Evolutionary conservation across 179 eudicot species (phyloP).

Genomic region (Corrigiola litoralis): DNA sequence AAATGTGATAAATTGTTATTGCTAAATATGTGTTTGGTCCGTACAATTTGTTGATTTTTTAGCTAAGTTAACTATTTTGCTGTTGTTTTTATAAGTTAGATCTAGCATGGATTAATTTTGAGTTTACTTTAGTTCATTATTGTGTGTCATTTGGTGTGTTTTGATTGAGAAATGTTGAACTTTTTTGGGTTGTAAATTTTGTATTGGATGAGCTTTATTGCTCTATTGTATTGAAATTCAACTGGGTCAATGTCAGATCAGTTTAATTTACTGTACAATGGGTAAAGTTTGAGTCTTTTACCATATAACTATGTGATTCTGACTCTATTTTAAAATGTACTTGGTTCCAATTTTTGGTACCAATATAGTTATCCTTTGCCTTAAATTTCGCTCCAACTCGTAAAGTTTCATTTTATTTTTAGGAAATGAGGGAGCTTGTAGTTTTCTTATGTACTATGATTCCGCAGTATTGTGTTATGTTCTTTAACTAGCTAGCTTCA

Average conservation of each 20-base stretch:
- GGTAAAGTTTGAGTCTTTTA: neutral
- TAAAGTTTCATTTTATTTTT: neutral
- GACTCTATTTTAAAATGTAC: too few species aligned
- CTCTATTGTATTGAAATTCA: neutral
- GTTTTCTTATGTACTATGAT: neutral
- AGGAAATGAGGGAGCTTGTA: neutral
- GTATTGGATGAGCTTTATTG: neutral
- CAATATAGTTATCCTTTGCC: too few species aligned
- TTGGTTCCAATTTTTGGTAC: too few species aligned
- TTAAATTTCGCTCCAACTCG: too few species aligned
- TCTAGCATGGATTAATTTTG: conserved; percentile 14
- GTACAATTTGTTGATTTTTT: neutral
- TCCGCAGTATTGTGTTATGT: too few species aligned
- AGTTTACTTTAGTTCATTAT: neutral
- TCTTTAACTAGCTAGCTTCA: neutral
- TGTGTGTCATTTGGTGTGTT: neutral
- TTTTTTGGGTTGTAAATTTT: neutral
- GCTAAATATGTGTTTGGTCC: neutral
- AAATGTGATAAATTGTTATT: conserved; percentile 17
- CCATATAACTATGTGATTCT: neutral
- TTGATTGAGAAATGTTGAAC: neutral
- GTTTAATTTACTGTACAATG: neutral
- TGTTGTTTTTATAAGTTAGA: conserved; percentile 11
- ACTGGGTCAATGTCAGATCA: neutral
- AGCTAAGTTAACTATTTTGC: neutral